Evolutionary conservation across 176 grass and related monocot species (phyloP).

Genomic region (Cenchrus fungigraminus): DNA sequence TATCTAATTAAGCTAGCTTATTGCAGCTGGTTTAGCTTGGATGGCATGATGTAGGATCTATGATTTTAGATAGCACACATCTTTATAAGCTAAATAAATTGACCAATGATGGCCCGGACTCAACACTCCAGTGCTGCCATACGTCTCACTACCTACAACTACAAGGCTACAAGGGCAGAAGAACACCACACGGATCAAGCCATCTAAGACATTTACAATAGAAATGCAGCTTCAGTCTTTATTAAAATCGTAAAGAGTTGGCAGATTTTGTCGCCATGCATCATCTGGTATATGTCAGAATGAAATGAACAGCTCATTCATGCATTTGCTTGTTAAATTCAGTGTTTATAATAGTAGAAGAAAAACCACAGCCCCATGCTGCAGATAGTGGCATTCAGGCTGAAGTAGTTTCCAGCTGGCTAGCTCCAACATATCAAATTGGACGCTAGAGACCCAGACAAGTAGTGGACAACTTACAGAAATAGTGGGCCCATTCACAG

Average conservation of each 20-base stretch:
- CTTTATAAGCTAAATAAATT: background rate
- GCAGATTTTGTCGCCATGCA: background rate
- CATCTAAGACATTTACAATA: background rate
- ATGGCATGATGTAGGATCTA: background rate
- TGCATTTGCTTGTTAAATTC: background rate
- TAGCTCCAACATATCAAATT: slow-evolving; percentile 39
- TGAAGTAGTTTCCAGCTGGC: slow-evolving; percentile 48
- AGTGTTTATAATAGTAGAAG: slow-evolving; percentile 10
- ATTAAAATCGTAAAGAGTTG: background rate
- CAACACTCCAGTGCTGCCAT: background rate
- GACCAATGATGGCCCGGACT: background rate
- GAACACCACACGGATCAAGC: background rate
- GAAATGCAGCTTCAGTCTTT: background rate
- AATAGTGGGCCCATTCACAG: slow-evolving; percentile 49
- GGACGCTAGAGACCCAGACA: slow-evolving; percentile 40
- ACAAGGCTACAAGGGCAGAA: slow-evolving; percentile 12
- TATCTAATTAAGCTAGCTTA: slow-evolving; percentile 22
- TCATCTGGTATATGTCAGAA: background rate
- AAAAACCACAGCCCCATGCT: background rate
- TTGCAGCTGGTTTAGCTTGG: background rate
- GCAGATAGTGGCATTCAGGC: slow-evolving; percentile 22
- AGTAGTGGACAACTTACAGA: slow-evolving; percentile 59
- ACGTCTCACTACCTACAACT: slow-evolving; percentile 4
- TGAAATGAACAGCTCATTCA: background rate
- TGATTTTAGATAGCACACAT: background rate